Base-by-base conservation (phyloP, 2,329 filamentous ascomycete genomes). In the Xylariaceae sp. region DNA sequence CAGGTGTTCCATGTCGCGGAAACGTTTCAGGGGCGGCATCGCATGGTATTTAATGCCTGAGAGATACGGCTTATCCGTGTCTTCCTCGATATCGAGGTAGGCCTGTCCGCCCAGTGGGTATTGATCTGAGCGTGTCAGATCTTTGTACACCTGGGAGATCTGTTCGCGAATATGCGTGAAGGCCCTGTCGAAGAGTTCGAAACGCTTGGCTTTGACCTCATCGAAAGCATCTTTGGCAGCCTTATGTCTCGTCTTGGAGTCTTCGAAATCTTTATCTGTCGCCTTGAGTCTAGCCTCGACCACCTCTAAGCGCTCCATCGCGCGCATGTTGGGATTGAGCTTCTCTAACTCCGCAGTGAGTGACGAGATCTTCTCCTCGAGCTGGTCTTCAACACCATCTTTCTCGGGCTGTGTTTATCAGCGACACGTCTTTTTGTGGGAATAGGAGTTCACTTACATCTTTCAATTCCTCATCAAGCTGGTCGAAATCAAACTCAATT, bases 1-100 rank as follows among this genome's bases (percentile, higher is more conserved):
- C 8, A 98, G 74, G 64, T 96, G 93, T 67, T 98, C 93, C 93
- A 98, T 98, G 66, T 98, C 94, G 58, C 93, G 82, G 79, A 98
- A 98, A 37, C 93, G 89, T 72, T 98, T 98, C 52, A 96, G 81
- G 1, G 93, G 93, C 17, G 93, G 93, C 91, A 97, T 98, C 52
- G 93, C 94, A 64, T 97, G 91, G 69, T 98, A 98, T 64, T 95
- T 96, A 69, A 98, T 90, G 23, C 93, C 93, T 33, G 88, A 89
- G 4, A 96, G 80, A 66, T 97, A 98, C 1, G 93, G 93, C 61
- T 95, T 92, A 53, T 95, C 90, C n/a, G 85, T 88, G 65, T 98
- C 92, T 64, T 95, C 91, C 65, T 85, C 82, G 47, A 94, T 91
- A 62, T 96, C 91, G 38, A 98, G 82, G 63, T 95, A 95, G 1